Conservation (phyloP, 2,329 filamentous ascomycete species). For the Neofusicoccum parvum region DNA sequence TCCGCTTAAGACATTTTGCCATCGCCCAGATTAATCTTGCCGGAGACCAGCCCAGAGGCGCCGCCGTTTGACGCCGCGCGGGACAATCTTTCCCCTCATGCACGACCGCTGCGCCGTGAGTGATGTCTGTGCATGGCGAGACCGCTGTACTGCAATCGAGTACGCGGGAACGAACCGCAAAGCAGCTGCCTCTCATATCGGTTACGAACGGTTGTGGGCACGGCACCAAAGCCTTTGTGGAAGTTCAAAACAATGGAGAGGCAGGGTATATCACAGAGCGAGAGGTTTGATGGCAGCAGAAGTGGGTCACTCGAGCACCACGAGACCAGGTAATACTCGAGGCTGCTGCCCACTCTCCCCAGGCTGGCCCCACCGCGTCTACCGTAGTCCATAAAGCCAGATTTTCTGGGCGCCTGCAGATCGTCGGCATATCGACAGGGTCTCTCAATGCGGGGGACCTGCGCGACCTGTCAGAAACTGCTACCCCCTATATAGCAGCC, state of each 20-base stretch:
- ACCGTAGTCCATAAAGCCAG: background rate
- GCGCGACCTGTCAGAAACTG: constrained; percentile 14
- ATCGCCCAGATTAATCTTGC: constrained; percentile 5
- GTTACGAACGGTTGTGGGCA: background rate
- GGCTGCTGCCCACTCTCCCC: background rate
- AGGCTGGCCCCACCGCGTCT: background rate
- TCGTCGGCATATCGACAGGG: background rate
- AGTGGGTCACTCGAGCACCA: constrained; percentile 1
- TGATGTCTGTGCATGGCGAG: constrained; percentile 20
- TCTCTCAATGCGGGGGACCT: background rate
- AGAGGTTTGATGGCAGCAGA: background rate
- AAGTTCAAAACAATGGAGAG: background rate
- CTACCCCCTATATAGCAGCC: background rate
- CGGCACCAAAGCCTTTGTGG: background rate
- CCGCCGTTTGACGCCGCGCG: constrained; percentile 12
- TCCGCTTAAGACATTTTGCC: constrained; percentile 5
- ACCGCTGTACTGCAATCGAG: constrained; percentile 13
- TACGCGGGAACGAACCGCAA: constrained; percentile 12
- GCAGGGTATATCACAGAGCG: background rate
- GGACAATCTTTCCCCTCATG: constrained; percentile 14
- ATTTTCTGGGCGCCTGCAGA: background rate
- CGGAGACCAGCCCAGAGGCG: background rate
- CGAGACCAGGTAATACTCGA: background rate
- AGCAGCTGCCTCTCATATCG: constrained; percentile 5
- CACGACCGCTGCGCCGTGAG: background rate